Conservation (phyloP, 495 filamentous ascomycete species). For the Aspergillus leporis region DNA sequence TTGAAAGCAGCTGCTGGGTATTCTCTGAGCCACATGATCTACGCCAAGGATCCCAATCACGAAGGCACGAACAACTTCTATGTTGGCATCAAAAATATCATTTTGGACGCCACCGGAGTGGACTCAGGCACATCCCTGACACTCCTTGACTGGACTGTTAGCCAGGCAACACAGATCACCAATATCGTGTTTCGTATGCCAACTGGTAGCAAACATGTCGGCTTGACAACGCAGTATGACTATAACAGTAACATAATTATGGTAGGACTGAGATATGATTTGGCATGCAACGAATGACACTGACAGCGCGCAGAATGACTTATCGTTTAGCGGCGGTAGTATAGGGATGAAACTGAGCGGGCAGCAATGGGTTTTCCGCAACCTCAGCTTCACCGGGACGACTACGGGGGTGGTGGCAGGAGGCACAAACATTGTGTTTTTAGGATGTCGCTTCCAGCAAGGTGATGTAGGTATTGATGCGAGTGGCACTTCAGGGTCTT, state of each 20-base stretch:
- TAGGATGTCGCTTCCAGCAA: slow-evolving; percentile 32
- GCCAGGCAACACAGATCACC: slow-evolving; percentile 68
- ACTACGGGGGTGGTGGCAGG: slow-evolving; percentile 54
- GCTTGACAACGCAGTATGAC: slow-evolving; percentile 68
- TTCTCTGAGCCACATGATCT: slow-evolving; percentile 28
- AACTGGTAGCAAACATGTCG: slow-evolving; percentile 54
- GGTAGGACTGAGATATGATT: slow-evolving; percentile 10
- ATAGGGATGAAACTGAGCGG: slow-evolving; percentile 61
- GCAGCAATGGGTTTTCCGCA: slow-evolving; percentile 72
- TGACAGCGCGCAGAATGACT: slow-evolving; percentile 38
- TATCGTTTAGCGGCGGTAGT: slow-evolving; percentile 65
- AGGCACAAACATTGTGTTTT: slow-evolving; percentile 28
- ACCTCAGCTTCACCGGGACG: slow-evolving; percentile 56
- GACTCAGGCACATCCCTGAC: slow-evolving; percentile 25
- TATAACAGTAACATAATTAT: slow-evolving; percentile 43
- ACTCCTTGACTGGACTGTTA: slow-evolving; percentile 63
- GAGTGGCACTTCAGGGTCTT: slow-evolving; percentile 42
- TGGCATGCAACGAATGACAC: background rate
- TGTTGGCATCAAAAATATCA: slow-evolving; percentile 43
- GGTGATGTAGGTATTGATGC: slow-evolving; percentile 31
- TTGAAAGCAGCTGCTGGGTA: slow-evolving; percentile 35
- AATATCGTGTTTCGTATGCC: slow-evolving; percentile 73
- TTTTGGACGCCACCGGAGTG: slow-evolving; percentile 38
- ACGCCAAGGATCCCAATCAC: slow-evolving; percentile 37
- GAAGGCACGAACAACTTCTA: slow-evolving; percentile 42